These are phyloP conservation scores for Lomentospora prolificans DNA, from an alignment of 2,329 filamentous ascomycete genomes.

Conservation along the genomic window DNA sequence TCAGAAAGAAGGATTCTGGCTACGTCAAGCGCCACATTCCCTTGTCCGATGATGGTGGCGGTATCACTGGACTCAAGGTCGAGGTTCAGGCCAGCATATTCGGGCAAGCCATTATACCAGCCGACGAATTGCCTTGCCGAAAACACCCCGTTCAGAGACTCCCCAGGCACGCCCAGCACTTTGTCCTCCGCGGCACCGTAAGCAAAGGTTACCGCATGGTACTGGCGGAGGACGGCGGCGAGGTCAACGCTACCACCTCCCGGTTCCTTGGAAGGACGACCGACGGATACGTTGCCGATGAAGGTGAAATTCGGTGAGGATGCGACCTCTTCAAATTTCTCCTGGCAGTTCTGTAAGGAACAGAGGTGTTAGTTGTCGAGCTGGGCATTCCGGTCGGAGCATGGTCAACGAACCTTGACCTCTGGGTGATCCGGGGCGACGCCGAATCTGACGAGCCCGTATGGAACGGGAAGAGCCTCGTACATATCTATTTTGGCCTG, in stretches of 20 bases:
- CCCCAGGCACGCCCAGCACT: conserved; percentile 68
- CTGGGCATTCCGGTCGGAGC: background rate
- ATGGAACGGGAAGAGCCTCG: conserved; percentile 85
- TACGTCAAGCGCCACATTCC: conserved; percentile 92
- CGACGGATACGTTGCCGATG: conserved; percentile 79
- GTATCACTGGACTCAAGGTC: conserved; percentile 67
- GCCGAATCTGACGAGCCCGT: conserved; percentile 83
- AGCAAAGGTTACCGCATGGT: conserved; percentile 84
- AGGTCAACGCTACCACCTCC: conserved; percentile 51
- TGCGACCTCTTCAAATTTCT: conserved; percentile 85
- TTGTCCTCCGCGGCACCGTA: conserved; percentile 86
- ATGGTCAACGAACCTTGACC: conserved; percentile 64
- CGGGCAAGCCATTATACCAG: conserved; percentile 95
- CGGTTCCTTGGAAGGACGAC: conserved; percentile 30
- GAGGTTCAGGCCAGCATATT: conserved; percentile 63
- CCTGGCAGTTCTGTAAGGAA: conserved; percentile 69
- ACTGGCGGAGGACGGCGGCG: conserved; percentile 62
- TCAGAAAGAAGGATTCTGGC: conserved; percentile 76
- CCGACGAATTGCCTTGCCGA: conserved; percentile 91
- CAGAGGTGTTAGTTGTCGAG: background rate
- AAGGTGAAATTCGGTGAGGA: conserved; percentile 76
- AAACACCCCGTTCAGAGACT: conserved; percentile 66
- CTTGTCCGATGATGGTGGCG: conserved; percentile 84
- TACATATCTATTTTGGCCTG: conserved; percentile 86
- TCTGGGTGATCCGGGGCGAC: conserved; percentile 98